Conservation (phyloP, 1,139 yeast species). For the Candida sanyaensis region DNA sequence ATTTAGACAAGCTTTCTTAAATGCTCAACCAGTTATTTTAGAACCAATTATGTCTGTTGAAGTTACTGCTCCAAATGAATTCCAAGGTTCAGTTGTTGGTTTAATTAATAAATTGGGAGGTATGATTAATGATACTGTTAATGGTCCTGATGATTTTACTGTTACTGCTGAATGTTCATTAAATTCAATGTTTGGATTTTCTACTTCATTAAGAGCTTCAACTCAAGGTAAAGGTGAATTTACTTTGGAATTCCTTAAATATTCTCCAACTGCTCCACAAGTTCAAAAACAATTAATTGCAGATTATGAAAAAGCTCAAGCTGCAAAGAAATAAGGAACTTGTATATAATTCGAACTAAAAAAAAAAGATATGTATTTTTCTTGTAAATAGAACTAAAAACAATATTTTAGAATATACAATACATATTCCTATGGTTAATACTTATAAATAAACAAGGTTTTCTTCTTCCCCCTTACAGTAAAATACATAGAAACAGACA, state of each 20-base stretch:
- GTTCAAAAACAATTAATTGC: slow-evolving; percentile 89
- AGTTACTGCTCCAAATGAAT: slow-evolving; percentile 92
- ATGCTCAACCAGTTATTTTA: slow-evolving; percentile 82
- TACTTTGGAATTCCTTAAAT: slow-evolving; percentile 89
- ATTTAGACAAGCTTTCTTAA: slow-evolving; percentile 85
- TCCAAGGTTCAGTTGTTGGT: slow-evolving; percentile 93
- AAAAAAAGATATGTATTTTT: background rate
- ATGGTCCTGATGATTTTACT: slow-evolving; percentile 93
- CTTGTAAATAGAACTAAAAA: background rate
- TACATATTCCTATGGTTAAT: too few relatives aligned
- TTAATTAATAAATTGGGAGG: slow-evolving; percentile 91
- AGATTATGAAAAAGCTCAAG: slow-evolving; percentile 57
- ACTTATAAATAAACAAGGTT: too few relatives aligned
- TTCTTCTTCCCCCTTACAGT: too few relatives aligned
- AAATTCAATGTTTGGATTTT: slow-evolving; percentile 94
- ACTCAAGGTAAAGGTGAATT: slow-evolving; percentile 99
- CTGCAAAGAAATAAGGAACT: slow-evolving; percentile 21
- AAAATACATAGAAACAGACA: too few relatives aligned
- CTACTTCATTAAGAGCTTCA: slow-evolving; percentile 91
- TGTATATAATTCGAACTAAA: background rate
- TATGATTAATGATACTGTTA: slow-evolving; percentile 89
- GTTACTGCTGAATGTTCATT: slow-evolving; percentile 93
- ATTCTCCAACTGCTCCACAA: slow-evolving; percentile 88
- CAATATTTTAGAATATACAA: background rate
- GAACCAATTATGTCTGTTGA: slow-evolving; percentile 97